Base-by-base conservation (phyloP, 805 yeast species). In the Candida ulmi region DNA sequence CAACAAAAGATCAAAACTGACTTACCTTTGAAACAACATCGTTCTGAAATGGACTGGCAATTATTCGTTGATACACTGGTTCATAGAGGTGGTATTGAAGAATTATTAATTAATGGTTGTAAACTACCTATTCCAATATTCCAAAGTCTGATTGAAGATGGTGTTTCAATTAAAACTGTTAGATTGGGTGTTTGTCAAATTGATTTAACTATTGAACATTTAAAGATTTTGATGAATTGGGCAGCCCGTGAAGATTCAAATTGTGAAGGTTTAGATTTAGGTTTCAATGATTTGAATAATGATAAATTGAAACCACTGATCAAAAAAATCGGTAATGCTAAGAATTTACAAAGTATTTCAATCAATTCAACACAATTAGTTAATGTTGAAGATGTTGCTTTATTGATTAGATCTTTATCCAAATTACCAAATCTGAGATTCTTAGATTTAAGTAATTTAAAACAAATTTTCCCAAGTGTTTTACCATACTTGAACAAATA, bases 11-110 rank as follows among this genome's bases (percentile, higher is more conserved):
- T 65, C 28, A 62, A 60, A 42, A 41, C 63, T 2, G 72, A 67
- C 28, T 42, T 61, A 11, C 50, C 59, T 21, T 45, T 52, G 15
- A 38, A 45, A 5, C 57, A 55, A n/a, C 57, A 80, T 52, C 71
- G 96, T 42, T 74, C 86, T 2, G 80, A 78, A 40, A 79, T 82
- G 82, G 88, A 90, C 59, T 90, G 97, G 97, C 62, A 75, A 2
- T 62, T 86, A 35, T 72, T 91, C 41, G 76, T 80, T 3, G 83
- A 85, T 11, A 80, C 95, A 0, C 55, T 90, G 16, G 68, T 69
- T 16, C 73, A 72, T 16, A 67, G 95, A 46, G 82, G 81, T 31
- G 91, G 93, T 3, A 72, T 90, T 24, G 91, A 81, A 44, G 96
- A 87, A 53, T 62, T 90, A 41, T 69, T 87, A 29, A 60, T 90